Evolutionary conservation across 257 asterid genomes (phyloP).

Genomic region (Oldenlandia corymbosa): DNA sequence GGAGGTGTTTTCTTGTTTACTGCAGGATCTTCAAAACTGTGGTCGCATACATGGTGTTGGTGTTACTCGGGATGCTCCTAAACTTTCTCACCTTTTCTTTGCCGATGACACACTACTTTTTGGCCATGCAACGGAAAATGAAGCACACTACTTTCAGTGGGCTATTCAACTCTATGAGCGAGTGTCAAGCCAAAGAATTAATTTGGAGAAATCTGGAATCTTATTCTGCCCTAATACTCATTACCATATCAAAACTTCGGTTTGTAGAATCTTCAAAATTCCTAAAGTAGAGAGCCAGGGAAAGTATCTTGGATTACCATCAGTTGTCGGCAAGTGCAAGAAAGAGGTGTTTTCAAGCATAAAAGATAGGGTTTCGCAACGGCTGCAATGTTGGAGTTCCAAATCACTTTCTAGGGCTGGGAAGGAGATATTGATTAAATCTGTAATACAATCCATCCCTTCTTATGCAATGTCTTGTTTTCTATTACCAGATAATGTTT

Average conservation of each 20-base stretch:
- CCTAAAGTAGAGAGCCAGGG: neutral
- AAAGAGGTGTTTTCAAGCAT: neutral
- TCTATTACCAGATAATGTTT: too few relatives aligned
- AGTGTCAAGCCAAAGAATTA: neutral
- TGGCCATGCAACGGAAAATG: neutral
- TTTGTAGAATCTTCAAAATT: neutral
- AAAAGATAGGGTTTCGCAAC: neutral
- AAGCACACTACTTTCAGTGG: neutral
- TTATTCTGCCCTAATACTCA: neutral
- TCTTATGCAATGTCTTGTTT: neutral
- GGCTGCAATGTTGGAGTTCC: neutral
- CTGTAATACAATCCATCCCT: neutral
- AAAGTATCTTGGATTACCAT: neutral
- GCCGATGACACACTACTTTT: neutral
- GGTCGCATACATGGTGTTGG: neutral
- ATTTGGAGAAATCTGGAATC: neutral
- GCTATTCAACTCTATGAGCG: neutral
- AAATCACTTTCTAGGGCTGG: neutral
- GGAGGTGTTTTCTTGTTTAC: neutral
- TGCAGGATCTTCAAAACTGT: neutral
- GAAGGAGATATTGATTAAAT: neutral
- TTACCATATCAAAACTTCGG: neutral
- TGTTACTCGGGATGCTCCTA: neutral
- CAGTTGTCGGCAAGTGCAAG: neutral
- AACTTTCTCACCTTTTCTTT: neutral